phyloP scores from a whole-genome alignment of 495 filamentous ascomycete genomes.

The Daldinia bambusicola region DNA sequence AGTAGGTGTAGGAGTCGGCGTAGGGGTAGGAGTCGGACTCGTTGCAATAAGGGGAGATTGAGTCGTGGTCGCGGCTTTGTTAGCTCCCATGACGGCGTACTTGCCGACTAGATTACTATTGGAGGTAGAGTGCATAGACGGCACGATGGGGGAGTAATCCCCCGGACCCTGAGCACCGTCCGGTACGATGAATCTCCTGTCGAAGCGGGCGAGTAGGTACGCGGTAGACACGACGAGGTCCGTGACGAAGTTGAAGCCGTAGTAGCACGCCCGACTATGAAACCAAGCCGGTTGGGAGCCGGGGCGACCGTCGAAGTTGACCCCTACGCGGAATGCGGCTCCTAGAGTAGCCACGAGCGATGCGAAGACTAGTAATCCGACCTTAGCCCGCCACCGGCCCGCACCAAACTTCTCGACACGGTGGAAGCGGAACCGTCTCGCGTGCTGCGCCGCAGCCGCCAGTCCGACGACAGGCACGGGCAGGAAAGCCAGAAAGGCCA shows the following conservation, averaged over 20 bases:
- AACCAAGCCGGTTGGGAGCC: slow-evolving; percentile 70
- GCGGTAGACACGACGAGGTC: slow-evolving; percentile 74
- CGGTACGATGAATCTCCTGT: slow-evolving; percentile 78
- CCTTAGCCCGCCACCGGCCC: slow-evolving; percentile 73
- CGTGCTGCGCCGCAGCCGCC: slow-evolving; percentile 58
- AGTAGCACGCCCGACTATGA: slow-evolving; percentile 76
- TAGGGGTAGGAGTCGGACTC: not conserved
- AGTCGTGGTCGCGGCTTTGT: slow-evolving; percentile 8
- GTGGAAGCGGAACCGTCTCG: slow-evolving; percentile 58
- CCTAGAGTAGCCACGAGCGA: slow-evolving; percentile 70
- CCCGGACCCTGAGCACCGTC: slow-evolving; percentile 56
- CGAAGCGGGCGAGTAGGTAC: slow-evolving; percentile 73
- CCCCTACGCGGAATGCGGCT: slow-evolving; percentile 74
- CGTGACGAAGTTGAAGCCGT: slow-evolving; percentile 77
- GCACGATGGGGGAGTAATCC: slow-evolving; percentile 46
- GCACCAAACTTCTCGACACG: slow-evolving; percentile 74
- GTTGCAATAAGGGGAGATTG: not conserved
- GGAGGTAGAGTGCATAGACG: slow-evolving; percentile 9
- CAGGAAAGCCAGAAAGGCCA: slow-evolving; percentile 77
- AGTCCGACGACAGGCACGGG: slow-evolving; percentile 72
- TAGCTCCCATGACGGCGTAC: slow-evolving; percentile 19
- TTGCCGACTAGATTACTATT: slow-evolving; percentile 22
- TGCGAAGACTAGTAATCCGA: slow-evolving; percentile 67
- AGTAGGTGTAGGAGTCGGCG: not conserved
- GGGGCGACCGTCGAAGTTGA: slow-evolving; percentile 65